Evolutionary conservation across 2,329 filamentous ascomycete genomes (phyloP).

Genomic region (Botrytis pseudocinerea): DNA sequence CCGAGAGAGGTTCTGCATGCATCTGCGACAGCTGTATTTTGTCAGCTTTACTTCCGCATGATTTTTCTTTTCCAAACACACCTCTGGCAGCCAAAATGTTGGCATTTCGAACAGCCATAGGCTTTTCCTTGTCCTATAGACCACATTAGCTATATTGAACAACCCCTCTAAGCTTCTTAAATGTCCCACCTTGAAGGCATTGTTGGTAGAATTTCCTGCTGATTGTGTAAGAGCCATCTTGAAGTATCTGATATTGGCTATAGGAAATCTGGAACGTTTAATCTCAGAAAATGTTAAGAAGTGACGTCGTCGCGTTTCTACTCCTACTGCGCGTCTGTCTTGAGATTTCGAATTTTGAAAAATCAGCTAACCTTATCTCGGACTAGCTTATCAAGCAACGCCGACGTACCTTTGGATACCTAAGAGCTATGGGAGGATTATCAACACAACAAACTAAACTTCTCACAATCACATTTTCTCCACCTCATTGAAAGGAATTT

Average conservation of each 20-base stretch:
- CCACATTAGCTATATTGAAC: conserved; percentile 34
- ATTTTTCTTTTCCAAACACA: conserved; percentile 45
- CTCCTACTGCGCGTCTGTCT: conserved; percentile 20
- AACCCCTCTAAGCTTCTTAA: conserved; percentile 28
- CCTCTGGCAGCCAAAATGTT: conserved; percentile 98
- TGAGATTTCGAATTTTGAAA: conserved; percentile 22
- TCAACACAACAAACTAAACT: conserved; percentile 23
- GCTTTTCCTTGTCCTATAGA: conserved; percentile 85
- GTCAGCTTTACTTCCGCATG: conserved; percentile 34
- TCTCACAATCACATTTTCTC: conserved; percentile 11
- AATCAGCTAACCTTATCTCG: conserved; percentile 20
- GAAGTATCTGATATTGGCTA: conserved; percentile 31
- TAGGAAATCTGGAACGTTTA: conserved; percentile 21
- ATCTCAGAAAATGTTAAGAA: conserved; percentile 21
- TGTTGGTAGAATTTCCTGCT: conserved; percentile 54
- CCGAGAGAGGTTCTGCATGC: conserved; percentile 88
- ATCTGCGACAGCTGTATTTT: conserved; percentile 79
- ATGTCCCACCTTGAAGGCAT: conserved; percentile 57
- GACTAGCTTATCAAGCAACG: conserved; percentile 24
- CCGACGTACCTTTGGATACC: conserved; percentile 26
- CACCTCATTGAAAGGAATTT: neutral
- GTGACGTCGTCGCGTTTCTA: conserved; percentile 27
- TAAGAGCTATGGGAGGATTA: conserved; percentile 25
- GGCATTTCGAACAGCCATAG: conserved; percentile 89
- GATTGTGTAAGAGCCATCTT: conserved; percentile 49